Base-by-base conservation (phyloP, 306 rosid genomes). In the Carpinus fangiana region DNA sequence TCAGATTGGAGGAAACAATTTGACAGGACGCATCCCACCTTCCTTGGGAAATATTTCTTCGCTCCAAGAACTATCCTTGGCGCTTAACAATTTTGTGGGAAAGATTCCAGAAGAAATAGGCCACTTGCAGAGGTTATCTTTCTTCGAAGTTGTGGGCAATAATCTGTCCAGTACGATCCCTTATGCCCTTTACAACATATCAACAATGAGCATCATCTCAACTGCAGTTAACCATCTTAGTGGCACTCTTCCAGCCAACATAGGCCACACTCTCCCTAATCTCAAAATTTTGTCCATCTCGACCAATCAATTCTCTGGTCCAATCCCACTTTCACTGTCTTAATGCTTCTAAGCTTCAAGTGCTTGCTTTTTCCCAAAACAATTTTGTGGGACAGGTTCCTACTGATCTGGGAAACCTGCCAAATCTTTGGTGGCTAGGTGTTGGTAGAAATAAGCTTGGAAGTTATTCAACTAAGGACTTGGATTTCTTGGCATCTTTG, bases 41-140 rank as follows among this genome's bases (percentile, higher is more conserved):
- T 82, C 83, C 21, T 18, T 85, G 17, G 80, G 88, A 21, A 87
- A 86, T 26, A 73, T 86, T 73, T 74, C 92, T 46, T 80, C 76
- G 13, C 74, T 86, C 21, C 12, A 8, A 6, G 0, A 0, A 7
- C 46, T 88, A 10, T 0, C 0, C 2, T 0, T 74, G 2, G 31
- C 4, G 18, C 0, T 0, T 2, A 84, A 89, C 21, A 52, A 72
- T 28, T 61, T 84, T 3, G 78, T 41, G 17, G 87, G 89, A 0
- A 69, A 16, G 7, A 38, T 89, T 67, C 92, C 87, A 11, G 64
- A 53, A n/a, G 75, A 82, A 20, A n/a, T 89, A 11, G 79, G 90
- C 5, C 60, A 0, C 0, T 53, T 70, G 74, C 21, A 48, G 41
- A 73, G 74, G 23, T 41, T 73, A 9, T 2, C 1, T 28, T 2